A percentile compares a stretch with the other conserved stretches of the same genome.
phyloP scores from a whole-genome alignment of 2,329 filamentous ascomycete genomes.

The Phyllosticta ampelicida region DNA sequence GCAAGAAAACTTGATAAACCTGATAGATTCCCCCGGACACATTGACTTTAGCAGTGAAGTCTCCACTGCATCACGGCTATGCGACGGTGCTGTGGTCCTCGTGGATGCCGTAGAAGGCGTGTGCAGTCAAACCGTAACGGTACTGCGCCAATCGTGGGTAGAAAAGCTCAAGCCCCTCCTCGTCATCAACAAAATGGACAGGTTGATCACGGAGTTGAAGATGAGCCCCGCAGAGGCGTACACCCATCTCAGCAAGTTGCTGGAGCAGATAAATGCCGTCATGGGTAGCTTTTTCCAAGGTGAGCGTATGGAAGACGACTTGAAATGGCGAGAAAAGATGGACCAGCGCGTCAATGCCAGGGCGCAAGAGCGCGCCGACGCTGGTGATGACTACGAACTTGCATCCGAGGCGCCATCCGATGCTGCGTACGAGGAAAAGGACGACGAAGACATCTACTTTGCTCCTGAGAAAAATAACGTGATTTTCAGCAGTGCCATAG shows the following conservation, averaged over 20 bases:
- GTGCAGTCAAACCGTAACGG: conserved; percentile 96
- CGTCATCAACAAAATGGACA: conserved; percentile 97
- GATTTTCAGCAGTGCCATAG: conserved; percentile 94
- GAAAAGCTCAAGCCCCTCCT: conserved; percentile 91
- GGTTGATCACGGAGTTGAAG: conserved; percentile 84
- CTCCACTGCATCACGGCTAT: conserved; percentile 85
- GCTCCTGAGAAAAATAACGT: conserved; percentile 98
- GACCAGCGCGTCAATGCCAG: conserved; percentile 74
- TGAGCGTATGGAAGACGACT: conserved; percentile 95
- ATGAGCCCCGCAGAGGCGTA: conserved; percentile 89
- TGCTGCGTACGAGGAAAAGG: conserved; percentile 70
- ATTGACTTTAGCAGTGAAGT: conserved; percentile 99
- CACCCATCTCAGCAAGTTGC: conserved; percentile 72
- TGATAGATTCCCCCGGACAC: conserved; percentile 96
- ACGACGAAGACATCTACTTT: conserved; percentile 97
- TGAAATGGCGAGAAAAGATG: conserved; percentile 89
- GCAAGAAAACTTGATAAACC: conserved; percentile 89
- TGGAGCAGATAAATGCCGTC: conserved; percentile 95
- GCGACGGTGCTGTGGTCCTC: conserved; percentile 86
- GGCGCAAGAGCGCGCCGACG: conserved; percentile 39
- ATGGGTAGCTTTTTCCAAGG: conserved; percentile 96
- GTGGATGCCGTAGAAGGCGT: conserved; percentile 97
- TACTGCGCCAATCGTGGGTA: conserved; percentile 86
- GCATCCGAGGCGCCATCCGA: conserved; percentile 38
- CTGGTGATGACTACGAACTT: conserved; percentile 35